phyloP scores from a whole-genome alignment of 768 basidiomycete species.

The Tricholoma matsutake region DNA sequence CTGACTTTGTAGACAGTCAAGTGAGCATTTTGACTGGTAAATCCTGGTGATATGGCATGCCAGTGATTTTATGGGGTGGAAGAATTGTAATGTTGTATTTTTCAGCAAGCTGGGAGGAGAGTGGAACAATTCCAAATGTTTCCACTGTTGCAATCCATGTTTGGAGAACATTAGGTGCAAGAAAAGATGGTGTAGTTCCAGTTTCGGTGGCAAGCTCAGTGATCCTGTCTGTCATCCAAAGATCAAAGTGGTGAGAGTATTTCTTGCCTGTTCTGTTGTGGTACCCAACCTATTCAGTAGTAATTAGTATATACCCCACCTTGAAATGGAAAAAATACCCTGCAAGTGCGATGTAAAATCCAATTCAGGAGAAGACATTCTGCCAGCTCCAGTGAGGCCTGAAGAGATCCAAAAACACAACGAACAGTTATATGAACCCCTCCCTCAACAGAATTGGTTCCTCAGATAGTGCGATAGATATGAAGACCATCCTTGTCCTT shows the following conservation, averaged over 20 bases:
- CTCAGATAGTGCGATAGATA: conserved; percentile 12
- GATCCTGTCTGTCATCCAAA: not conserved
- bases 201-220: not conserved
- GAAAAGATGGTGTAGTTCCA: conserved; percentile 1
- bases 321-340: not conserved
- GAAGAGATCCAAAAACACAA: conserved; percentile 19
- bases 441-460: conserved; percentile 24
- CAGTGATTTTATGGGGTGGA: not conserved
- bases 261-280: not conserved
- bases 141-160: not conserved
- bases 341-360: not conserved
- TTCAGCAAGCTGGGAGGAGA: conserved; percentile 1
- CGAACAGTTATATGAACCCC: conserved; percentile 18
- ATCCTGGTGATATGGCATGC: not conserved
- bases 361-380: conserved; percentile 6
- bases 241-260: not conserved
- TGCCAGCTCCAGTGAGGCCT: conserved; percentile 19
- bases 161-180: not conserved
- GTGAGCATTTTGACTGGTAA: not conserved
- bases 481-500: conserved; percentile 15
- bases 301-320: not conserved
- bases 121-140: not conserved
- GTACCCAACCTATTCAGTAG: not conserved
- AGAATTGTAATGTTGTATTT: conserved; percentile 1
- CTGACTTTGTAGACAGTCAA: not conserved